Conservation (phyloP, 192 early-diverging fungal species). For the Chytriomyces hyalinus region DNA sequence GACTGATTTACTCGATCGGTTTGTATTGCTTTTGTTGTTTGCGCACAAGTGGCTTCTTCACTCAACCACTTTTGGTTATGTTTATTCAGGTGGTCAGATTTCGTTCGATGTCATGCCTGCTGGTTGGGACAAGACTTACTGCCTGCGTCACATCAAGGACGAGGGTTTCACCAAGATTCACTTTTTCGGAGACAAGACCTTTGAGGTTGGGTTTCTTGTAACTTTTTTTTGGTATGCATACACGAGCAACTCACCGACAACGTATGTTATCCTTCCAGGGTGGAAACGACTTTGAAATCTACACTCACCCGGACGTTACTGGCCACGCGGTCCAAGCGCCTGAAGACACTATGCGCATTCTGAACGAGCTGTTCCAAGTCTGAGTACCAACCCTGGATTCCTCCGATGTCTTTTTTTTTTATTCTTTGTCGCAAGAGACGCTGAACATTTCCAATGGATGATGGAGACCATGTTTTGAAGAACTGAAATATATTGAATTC, state of each 20-base stretch:
- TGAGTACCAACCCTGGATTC: neutral
- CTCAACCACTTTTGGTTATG: neutral
- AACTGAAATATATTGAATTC: no score
- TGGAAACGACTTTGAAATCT: conserved; percentile 99
- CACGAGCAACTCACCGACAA: neutral
- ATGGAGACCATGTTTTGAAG: no score
- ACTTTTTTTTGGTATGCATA: neutral
- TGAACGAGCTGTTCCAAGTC: conserved; percentile 76
- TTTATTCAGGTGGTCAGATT: conserved; percentile 82
- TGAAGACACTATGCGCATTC: conserved; percentile 78
- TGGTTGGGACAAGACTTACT: conserved; percentile 99
- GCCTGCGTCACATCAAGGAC: conserved; percentile 83
- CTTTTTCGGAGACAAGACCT: conserved; percentile 99
- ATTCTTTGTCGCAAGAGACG: no score
- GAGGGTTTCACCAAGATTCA: conserved; percentile 91
- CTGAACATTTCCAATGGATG: no score
- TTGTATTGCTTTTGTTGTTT: conserved; percentile 7
- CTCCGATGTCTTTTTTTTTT: no score
- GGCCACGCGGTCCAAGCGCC: conserved; percentile 89
- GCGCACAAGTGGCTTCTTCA: neutral
- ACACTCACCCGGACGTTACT: conserved; percentile 72
- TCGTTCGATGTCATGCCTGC: conserved; percentile 98
- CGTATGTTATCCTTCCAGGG: conserved; percentile 55
- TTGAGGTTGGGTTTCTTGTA: conserved; percentile 53
- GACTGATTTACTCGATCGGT: conserved; percentile 94